Base-by-base conservation (phyloP, 139 green algal genomes). In the Chlamydomonas incerta region DNA sequence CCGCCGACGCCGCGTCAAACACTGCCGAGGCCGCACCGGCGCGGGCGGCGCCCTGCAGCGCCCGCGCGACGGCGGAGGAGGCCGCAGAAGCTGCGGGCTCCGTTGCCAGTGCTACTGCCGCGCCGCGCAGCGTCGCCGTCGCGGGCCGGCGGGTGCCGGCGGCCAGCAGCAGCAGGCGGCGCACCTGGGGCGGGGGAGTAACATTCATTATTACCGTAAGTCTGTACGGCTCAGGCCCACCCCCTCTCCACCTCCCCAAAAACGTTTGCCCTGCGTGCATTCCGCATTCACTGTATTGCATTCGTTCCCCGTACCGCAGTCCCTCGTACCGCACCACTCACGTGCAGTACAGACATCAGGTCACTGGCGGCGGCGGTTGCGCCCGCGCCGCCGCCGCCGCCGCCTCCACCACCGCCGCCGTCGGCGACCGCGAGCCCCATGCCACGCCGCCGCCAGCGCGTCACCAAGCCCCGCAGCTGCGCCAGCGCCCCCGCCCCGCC, bases 101-200 rank as follows among this genome's bases (percentile, higher is more conserved):
- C 41, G 41, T n/a, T n/a, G n/a, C n/a, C n/a, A n/a, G n/a, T n/a
- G n/a, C n/a, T n/a, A n/a, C n/a, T n/a, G n/a, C n/a, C n/a, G n/a
- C n/a, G n/a, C n/a, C n/a, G n/a, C n/a, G n/a, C n/a, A n/a, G 41
- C 41, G 41, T 50, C 41, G 41, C 41, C 41, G 41, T 50, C n/a
- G n/a, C n/a, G 41, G 63, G 20, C 13, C 60, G 35, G 26, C 72
- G 33, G 47, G 28, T 65, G 72, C 47, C 47, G 29, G 74, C 74
- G 33, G 74, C 74, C 6, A 71, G 57, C 18, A 82, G 34, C 17
- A 82, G 74, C 55, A 82, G 74, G 11, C 74, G 57, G 15, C 74
- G 52, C 29, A 81, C 73, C 73, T 81, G 73, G 23, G n/a, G n/a
- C n/a, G n/a, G n/a, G n/a, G n/a, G n/a, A n/a, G n/a, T 13, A 50